phyloP scores from a whole-genome alignment of 2,329 filamentous ascomycete species.

The Seiridium unicorne region DNA sequence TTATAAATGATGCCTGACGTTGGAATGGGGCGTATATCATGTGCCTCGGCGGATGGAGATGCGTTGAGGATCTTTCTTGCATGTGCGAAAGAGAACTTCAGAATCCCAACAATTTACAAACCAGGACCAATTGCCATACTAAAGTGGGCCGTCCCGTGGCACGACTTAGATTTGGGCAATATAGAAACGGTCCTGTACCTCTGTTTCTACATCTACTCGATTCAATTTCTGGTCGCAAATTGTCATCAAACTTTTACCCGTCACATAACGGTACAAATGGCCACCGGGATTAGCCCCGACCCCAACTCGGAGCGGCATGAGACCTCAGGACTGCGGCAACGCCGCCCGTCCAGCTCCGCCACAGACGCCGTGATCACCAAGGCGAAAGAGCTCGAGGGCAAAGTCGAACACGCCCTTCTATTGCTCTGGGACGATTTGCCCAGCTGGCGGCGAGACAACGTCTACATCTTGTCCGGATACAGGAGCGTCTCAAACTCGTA shows the following conservation, averaged over 20 bases:
- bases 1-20: too few relatives aligned
- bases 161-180: too few relatives aligned
- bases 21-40: background rate
- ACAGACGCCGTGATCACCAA: slow-evolving; percentile 21
- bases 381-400: slow-evolving; percentile 35
- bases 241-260: too few relatives aligned
- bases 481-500: slow-evolving; percentile 50
- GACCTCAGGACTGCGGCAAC: slow-evolving; percentile 21
- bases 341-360: slow-evolving; percentile 19
- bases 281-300: background rate
- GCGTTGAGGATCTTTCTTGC: slow-evolving; percentile 4
- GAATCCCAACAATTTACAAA: slow-evolving; percentile 7
- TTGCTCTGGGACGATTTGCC: slow-evolving; percentile 59
- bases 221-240: too few relatives aligned
- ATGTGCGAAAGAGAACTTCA: background rate
- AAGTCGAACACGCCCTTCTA: slow-evolving; percentile 39
- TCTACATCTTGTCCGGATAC: slow-evolving; percentile 54
- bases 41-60: background rate
- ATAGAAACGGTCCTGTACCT: too few relatives aligned
- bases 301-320: slow-evolving; percentile 10
- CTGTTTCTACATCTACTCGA: too few relatives aligned
- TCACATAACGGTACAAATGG: background rate
- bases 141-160: background rate
- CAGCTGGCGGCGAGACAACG: slow-evolving; percentile 59
- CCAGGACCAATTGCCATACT: background rate